Evolutionary conservation across 352 stramenopile species (phyloP), one percentile per base, ranked within the genome.

Genomic region (Phytophthora cryptogea): DNA sequence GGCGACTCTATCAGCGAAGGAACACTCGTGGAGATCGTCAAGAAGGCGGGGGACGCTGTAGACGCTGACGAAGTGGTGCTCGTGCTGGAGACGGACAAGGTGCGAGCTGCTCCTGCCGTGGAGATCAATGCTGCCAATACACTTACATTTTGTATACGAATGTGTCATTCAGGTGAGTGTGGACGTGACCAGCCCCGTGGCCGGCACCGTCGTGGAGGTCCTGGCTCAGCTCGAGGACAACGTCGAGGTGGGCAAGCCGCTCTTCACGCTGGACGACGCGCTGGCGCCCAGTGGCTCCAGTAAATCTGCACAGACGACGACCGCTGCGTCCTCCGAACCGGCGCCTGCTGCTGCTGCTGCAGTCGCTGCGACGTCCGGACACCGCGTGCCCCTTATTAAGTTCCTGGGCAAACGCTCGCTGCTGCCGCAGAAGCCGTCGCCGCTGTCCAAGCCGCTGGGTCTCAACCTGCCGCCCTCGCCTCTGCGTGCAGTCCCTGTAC

Each of bases 81-180:
- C n/a, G 88, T 99, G 44, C 82, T 99, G 26, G 97, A 99, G 83
- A 99, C 97, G 1, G 97, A 99, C 72, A 99, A 99, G 83, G 97
- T 99, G 13, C 36, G 20, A n/a, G 11, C 68, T 74, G 2, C 32
- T 30, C 10, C 17, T 35, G 11, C 7, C 23, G 6, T 20, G 39
- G 4, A 14, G 0, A 16, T 5, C 31, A 16, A 33, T 27, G 23
- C 16, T 27, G 39, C 9, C 7, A 17, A 26, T 8, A 30, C 10
- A 51, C 28, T 52, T 6, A 52, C 17, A 23, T 9, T 20, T 43
- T 76, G 20, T 23, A 23, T 23, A 13, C 13, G 32, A 4, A 20
- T 55, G 28, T 5, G 20, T 23, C 20, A 23, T 23, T 2, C 28
- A 89, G 80, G 76, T 96, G n/a, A 97, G 83, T 41, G 82, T 98